Evolutionary conservation across 1,284 basidiomycete genomes (phyloP).

Genomic region (Cutaneotrichosporon dermatis): DNA sequence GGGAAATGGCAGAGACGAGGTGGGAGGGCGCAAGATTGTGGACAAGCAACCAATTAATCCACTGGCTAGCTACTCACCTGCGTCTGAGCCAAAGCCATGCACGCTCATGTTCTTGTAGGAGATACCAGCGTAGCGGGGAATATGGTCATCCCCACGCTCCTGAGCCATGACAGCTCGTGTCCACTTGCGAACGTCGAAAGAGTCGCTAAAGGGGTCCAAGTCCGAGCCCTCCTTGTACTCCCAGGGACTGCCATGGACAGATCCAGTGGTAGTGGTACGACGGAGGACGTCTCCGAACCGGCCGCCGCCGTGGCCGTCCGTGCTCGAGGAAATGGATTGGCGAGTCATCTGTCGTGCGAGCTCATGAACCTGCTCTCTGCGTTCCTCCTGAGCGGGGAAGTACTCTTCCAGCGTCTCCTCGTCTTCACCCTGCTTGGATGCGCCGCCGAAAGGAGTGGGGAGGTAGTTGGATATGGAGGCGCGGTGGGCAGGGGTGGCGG

Average conservation of each 20-base stretch:
- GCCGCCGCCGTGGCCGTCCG: background rate
- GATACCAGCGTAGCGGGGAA: slow-evolving; percentile 50
- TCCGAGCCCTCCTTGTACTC: slow-evolving; percentile 39
- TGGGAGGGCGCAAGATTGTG: no score
- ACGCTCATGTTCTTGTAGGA: slow-evolving; percentile 52
- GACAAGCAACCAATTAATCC: no score
- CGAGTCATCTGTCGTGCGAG: slow-evolving; percentile 37
- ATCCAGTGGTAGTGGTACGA: background rate
- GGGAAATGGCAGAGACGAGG: no score
- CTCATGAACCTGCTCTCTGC: slow-evolving; percentile 21
- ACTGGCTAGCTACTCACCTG: slow-evolving; percentile 29
- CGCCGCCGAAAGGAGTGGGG: background rate
- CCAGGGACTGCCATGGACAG: slow-evolving; percentile 21
- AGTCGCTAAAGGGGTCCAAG: slow-evolving; percentile 49
- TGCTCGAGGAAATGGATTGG: slow-evolving; percentile 15
- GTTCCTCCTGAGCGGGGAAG: slow-evolving; percentile 9
- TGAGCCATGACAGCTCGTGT: slow-evolving; percentile 40
- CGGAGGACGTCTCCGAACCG: background rate
- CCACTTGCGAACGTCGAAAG: slow-evolving; percentile 51
- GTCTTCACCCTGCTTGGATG: background rate
- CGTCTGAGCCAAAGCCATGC: slow-evolving; percentile 51
- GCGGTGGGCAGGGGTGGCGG: background rate
- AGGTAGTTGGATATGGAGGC: background rate
- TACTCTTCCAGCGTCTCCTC: slow-evolving; percentile 14
- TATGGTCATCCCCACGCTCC: slow-evolving; percentile 35